Evolutionary conservation across 768 basidiomycete species (phyloP).

Genomic region (Cystofilobasidium ferigula): DNA sequence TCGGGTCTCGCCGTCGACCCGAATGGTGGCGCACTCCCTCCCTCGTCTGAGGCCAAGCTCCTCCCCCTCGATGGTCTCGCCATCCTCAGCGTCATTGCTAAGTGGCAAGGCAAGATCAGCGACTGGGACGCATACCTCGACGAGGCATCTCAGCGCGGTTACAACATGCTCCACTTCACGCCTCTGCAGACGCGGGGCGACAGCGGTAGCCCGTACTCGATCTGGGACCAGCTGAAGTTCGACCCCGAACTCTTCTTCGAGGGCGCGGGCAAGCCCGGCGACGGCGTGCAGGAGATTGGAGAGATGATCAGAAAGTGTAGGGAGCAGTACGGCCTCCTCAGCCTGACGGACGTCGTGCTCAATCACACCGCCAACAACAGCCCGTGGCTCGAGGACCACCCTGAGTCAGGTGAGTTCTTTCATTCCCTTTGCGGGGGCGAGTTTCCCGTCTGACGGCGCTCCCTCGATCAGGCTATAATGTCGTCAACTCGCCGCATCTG

Average conservation of each 20-base stretch:
- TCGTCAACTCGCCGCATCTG: slow-evolving; percentile 81
- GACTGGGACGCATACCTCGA: slow-evolving; percentile 70
- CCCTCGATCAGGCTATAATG: slow-evolving; percentile 60
- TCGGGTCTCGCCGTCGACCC: slow-evolving; percentile 25
- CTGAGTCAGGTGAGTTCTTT: slow-evolving; percentile 70
- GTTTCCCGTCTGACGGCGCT: too few relatives aligned
- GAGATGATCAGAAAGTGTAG: slow-evolving; percentile 58
- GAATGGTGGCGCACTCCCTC: slow-evolving; percentile 9
- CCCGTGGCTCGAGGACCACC: slow-evolving; percentile 81
- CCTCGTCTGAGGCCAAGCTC: slow-evolving; percentile 12
- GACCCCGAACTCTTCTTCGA: slow-evolving; percentile 59
- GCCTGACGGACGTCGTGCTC: slow-evolving; percentile 86
- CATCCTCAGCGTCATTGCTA: slow-evolving; percentile 82
- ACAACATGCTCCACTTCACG: slow-evolving; percentile 97
- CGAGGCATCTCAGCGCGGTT: slow-evolving; percentile 77
- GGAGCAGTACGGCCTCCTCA: slow-evolving; percentile 77
- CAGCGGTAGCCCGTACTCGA: slow-evolving; percentile 86
- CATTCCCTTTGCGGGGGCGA: too few relatives aligned
- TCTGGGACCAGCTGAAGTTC: slow-evolving; percentile 72
- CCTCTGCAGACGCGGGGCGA: slow-evolving; percentile 85
- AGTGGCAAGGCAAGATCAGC: slow-evolving; percentile 86
- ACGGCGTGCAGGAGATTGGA: slow-evolving; percentile 50
- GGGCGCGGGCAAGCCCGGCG: slow-evolving; percentile 37
- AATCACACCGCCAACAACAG: slow-evolving; percentile 96
- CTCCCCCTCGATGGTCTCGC: slow-evolving; percentile 78